These are phyloP conservation scores for barley (Hordeum vulgare) DNA, from an alignment of 176 grass and related monocot species.

Conservation along the genomic window MorexV3_pseudomolecules_assembly NC_058524.1:26647204-26647703, in stretches of 20 bases:
- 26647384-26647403: neutral
- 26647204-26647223: neutral
- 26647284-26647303: neutral
- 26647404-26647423: neutral
- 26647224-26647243: neutral
- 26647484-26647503: neutral
- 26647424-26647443: neutral
- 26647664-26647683: no score
- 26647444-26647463: neutral
- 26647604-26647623: no score
- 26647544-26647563: neutral
- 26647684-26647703: no score
- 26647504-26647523: neutral
- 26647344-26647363: neutral
- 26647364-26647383: neutral
- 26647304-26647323: neutral
- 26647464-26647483: neutral
- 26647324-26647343: neutral
- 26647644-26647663: no score
- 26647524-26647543: no score
- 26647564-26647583: no score
- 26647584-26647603: no score
- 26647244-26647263: neutral
- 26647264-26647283: no score
- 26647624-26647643: no score